Evolutionary conservation across 2,329 filamentous ascomycete genomes (phyloP), one percentile per base, ranked within the genome.

Genomic region (Pseudogymnoascus sp.): DNA sequence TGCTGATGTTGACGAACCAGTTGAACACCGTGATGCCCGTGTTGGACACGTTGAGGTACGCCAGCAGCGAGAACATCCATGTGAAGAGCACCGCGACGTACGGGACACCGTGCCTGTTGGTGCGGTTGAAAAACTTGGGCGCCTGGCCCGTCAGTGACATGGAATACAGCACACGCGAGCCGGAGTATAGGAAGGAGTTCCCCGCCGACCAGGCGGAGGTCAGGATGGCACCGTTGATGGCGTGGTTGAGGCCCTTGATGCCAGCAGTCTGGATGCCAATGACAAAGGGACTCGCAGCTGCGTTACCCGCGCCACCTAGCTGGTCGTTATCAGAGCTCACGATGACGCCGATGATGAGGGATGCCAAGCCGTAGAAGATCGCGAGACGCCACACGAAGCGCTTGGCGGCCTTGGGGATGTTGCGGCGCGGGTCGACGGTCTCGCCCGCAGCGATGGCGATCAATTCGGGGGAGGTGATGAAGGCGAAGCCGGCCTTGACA

Each of bases 1-100:
- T 89, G 23, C 83, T 86, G 64, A 90, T 80, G 74, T 88, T 89
- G 68, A 84, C 80, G 72, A 90, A 87, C 87, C 87, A 90, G 63
- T 78, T 80, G 73, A 90, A 90, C 8, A 88, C 87, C 2, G 78
- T 78, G 23, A 82, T 79, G n/a, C 86, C 86, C 28, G 79, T 82
- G 69, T 80, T 81, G 47, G 81, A 86, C 42, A 87, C 80, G 73
- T 89, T 90, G 73, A 91, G 82, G 77, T 86, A 91, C 0, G 84
- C 83, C 3, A 91, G 79, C 10, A 87, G 78, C 17, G 84, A 83
- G 67, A 90, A 79, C 1, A 81, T 72, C 78, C 79, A 81, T 4
- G 84, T 85, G 62, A 74, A 75, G 4, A 84, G 72, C 1, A 86
- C 82, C 0, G 83, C 82, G 11, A 78, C 75, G 65, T 78, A 84